Conservation (phyloP, 805 yeast species). For the Myxozyma sirexii region DNA sequence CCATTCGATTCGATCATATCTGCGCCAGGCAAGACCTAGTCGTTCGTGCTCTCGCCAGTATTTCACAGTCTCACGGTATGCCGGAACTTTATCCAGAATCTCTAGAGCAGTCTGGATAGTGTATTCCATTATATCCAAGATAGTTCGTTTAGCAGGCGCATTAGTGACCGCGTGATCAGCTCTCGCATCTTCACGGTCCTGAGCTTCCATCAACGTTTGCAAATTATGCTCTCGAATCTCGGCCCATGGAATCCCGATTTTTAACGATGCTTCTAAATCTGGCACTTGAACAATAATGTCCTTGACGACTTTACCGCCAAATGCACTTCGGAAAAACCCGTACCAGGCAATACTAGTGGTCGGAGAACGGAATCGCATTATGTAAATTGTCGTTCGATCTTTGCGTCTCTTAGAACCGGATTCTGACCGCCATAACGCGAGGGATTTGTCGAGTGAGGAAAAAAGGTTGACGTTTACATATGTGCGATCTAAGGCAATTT, state of each 20-base stretch:
- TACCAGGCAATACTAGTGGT: slow-evolving; percentile 65
- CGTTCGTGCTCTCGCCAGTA: slow-evolving; percentile 40
- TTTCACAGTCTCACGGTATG: slow-evolving; percentile 21
- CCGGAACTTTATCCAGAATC: slow-evolving; percentile 40
- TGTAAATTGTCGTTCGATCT: slow-evolving; percentile 47
- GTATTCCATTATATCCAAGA: slow-evolving; percentile 42
- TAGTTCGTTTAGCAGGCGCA: neutral
- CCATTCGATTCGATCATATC: slow-evolving; percentile 80
- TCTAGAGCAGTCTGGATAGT: slow-evolving; percentile 46
- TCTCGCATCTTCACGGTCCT: neutral
- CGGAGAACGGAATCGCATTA: slow-evolving; percentile 58
- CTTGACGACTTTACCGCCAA: slow-evolving; percentile 45
- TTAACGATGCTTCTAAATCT: slow-evolving; percentile 49
- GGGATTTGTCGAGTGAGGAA: slow-evolving; percentile 69
- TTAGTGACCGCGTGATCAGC: neutral
- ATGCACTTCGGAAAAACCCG: slow-evolving; percentile 54
- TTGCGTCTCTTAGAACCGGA: neutral
- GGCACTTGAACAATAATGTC: slow-evolving; percentile 50
- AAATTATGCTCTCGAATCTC: slow-evolving; percentile 13
- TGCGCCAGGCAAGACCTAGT: slow-evolving; percentile 62
- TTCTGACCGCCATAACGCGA: slow-evolving; percentile 50
- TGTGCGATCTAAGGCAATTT: slow-evolving; percentile 30
- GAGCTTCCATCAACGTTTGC: neutral
- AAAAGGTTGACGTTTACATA: slow-evolving; percentile 55
- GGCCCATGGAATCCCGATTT: slow-evolving; percentile 51